Percentiles rank a stretch among this genome's conserved stretches.
Evolutionary conservation across 495 filamentous ascomycete species (phyloP).

Genomic region (Penicillium goetzii): DNA sequence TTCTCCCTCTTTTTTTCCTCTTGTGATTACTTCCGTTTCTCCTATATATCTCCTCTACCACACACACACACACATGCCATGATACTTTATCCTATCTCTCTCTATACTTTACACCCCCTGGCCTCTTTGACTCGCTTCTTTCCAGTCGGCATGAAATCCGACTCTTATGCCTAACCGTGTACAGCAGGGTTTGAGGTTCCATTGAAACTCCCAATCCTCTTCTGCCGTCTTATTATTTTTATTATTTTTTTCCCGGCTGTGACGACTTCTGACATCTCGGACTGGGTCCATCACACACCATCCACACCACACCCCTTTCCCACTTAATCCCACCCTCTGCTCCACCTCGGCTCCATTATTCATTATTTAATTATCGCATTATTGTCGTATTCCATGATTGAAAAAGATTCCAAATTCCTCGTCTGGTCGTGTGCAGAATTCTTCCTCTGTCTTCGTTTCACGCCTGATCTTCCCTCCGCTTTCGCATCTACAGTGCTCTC

Average conservation of each 20-base stretch:
- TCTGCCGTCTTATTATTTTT: conserved; percentile 7
- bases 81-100: neutral
- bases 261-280: conserved; percentile 22
- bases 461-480: conserved; percentile 5
- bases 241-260: conserved; percentile 18
- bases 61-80: no score
- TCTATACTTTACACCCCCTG: conserved; percentile 1
- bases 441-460: conserved; percentile 9
- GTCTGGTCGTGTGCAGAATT: conserved; percentile 28
- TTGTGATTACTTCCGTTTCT: neutral
- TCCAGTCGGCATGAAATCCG: conserved; percentile 23
- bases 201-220: conserved; percentile 4
- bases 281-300: conserved; percentile 14
- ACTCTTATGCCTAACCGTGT: conserved; percentile 19
- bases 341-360: conserved; percentile 34
- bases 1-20: neutral
- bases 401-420: conserved; percentile 28
- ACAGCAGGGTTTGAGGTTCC: conserved; percentile 13
- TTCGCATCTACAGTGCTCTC: conserved; percentile 8
- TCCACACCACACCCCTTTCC: neutral
- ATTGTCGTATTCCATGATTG: conserved; percentile 20
- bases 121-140: conserved; percentile 17
- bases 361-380: neutral
- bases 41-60: neutral
- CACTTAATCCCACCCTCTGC: conserved; percentile 24